A percentile compares a stretch with the other conserved stretches of the same genome.
Evolutionary conservation across 257 asterid genomes (phyloP).

Genomic region (Plantago ovata): DNA sequence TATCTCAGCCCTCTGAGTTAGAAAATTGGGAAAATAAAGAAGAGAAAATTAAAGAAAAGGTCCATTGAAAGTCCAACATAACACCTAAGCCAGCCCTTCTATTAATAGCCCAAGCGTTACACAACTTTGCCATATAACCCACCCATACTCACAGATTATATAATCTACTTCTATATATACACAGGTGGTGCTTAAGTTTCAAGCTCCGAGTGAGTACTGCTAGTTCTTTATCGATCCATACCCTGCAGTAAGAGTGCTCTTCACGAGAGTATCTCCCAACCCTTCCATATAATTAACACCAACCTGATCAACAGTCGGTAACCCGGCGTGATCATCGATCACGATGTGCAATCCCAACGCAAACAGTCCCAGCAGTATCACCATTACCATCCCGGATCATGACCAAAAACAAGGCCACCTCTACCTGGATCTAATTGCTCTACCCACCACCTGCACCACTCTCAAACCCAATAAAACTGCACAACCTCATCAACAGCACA

Average conservation of each 20-base stretch:
- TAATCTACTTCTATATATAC: too few species aligned
- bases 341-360: constrained; percentile 61
- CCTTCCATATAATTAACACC: not conserved
- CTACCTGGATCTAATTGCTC: constrained; percentile 40
- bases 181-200: not conserved
- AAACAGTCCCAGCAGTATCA: constrained; percentile 17
- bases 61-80: not conserved
- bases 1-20: not conserved
- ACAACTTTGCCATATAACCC: not conserved
- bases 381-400: constrained; percentile 41
- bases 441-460: constrained; percentile 24
- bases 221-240: too few species aligned
- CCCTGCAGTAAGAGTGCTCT: constrained; percentile 6
- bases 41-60: not conserved
- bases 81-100: constrained; percentile 8
- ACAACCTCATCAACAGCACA: too few species aligned
- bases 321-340: too few species aligned
- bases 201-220: too few species aligned
- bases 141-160: not conserved
- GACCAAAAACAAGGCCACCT: constrained; percentile 36
- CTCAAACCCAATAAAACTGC: constrained; percentile 17
- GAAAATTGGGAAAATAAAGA: not conserved
- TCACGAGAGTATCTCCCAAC: constrained; percentile 15
- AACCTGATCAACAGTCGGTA: not conserved
- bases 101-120: not conserved